Evolutionary conservation across 345 rosid genomes (phyloP).

Genomic region (Turnera subulata): DNA sequence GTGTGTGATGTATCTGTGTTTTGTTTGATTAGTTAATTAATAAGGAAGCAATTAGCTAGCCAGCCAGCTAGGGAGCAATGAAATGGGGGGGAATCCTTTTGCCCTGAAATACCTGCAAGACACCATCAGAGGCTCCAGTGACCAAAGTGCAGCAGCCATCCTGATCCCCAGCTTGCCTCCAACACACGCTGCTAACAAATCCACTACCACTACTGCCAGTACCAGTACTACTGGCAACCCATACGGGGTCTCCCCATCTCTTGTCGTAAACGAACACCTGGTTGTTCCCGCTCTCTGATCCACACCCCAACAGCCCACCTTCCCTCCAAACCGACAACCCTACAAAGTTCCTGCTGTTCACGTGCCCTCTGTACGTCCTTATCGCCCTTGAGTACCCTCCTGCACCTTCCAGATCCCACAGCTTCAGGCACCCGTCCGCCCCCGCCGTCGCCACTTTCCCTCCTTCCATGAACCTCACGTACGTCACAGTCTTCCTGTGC

Average conservation of each 20-base stretch:
- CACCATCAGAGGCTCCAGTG: constrained; percentile 84
- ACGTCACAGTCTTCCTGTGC: constrained; percentile 70
- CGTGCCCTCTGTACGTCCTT: constrained; percentile 67
- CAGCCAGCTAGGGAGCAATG: too few relatives aligned
- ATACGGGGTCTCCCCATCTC: constrained; percentile 77
- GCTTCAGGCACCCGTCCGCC: constrained; percentile 70
- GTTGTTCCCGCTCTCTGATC: constrained; percentile 75
- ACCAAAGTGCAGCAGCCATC: constrained; percentile 57
- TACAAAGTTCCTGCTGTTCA: constrained; percentile 63
- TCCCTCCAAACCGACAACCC: constrained; percentile 77
- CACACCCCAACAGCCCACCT: constrained; percentile 73
- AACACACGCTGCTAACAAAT: constrained; percentile 78
- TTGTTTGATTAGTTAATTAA: too few relatives aligned
- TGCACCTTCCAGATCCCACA: constrained; percentile 44
- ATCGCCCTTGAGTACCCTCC: constrained; percentile 24
- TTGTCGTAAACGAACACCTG: constrained; percentile 70
- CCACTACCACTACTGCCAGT: constrained; percentile 27
- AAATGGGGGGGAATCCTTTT: too few relatives aligned
- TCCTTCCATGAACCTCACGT: constrained; percentile 44
- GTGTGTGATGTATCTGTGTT: too few relatives aligned
- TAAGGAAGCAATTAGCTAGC: too few relatives aligned
- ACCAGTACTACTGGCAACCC: too few relatives aligned
- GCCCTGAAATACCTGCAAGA: constrained; percentile 51
- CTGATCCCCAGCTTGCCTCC: constrained; percentile 68
- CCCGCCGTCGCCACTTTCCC: constrained; percentile 48